Evolutionary conservation across 1,284 basidiomycete genomes (phyloP).

Genomic region (Rhodotorula mucilaginosa): DNA sequence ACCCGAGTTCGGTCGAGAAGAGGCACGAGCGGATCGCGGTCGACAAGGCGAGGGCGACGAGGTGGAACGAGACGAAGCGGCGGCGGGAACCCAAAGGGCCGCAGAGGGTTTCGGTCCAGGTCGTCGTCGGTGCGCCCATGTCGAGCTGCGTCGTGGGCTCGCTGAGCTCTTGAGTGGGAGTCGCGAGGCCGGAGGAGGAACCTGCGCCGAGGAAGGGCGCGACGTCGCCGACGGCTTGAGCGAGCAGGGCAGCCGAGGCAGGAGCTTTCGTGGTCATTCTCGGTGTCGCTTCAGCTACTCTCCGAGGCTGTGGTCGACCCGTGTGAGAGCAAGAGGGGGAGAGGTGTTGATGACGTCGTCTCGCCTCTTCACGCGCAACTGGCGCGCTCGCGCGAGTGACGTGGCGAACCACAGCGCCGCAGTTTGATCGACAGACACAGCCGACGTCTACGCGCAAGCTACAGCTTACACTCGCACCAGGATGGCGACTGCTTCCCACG

Average conservation of each 20-base stretch:
- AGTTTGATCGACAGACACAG: background rate
- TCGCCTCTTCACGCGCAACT: background rate
- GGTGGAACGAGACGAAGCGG: constrained; percentile 10
- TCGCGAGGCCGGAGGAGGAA: background rate
- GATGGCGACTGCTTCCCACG: too few relatives aligned
- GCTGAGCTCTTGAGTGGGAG: background rate
- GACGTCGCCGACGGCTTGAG: constrained; percentile 16
- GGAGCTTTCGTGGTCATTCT: background rate
- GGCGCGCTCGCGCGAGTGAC: background rate
- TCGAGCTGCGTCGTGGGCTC: background rate
- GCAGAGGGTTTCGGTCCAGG: constrained; percentile 8
- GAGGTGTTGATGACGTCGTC: background rate
- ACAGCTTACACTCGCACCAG: background rate
- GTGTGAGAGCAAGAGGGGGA: too few relatives aligned
- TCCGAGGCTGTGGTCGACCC: too few relatives aligned
- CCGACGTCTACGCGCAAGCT: background rate
- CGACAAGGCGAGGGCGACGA: constrained; percentile 9
- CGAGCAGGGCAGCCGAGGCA: constrained; percentile 8
- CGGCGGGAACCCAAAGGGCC: constrained; percentile 10
- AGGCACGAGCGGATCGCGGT: constrained; percentile 13
- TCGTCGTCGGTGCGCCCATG: background rate
- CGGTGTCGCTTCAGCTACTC: too few relatives aligned
- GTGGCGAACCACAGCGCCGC: background rate
- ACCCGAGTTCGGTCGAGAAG: constrained; percentile 16
- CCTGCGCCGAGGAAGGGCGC: constrained; percentile 4